These are phyloP conservation scores for Pseudocercospora eumusae DNA, from an alignment of 2,329 filamentous ascomycete species.

Conservation along the genomic window DNA sequence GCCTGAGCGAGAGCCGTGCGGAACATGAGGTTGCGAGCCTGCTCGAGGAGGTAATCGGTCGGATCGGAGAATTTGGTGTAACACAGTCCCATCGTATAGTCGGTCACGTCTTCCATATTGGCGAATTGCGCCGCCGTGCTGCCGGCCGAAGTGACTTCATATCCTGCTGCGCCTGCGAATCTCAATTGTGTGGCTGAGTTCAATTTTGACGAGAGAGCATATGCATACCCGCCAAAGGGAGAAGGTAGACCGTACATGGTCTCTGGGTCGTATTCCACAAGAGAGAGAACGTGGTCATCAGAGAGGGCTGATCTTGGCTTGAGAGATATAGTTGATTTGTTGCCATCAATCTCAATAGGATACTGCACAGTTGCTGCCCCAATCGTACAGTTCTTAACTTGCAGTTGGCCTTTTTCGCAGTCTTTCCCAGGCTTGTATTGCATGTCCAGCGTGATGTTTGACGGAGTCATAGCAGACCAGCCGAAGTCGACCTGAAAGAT, in stretches of 20 bases:
- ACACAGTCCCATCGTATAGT: slow-evolving; percentile 17
- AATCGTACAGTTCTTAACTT: slow-evolving; percentile 24
- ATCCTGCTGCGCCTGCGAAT: slow-evolving; percentile 23
- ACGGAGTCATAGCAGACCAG: slow-evolving; percentile 17
- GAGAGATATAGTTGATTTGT: slow-evolving; percentile 23
- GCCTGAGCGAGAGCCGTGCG: slow-evolving; percentile 23
- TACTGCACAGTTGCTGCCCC: slow-evolving; percentile 22
- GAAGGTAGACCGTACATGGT: slow-evolving; percentile 20
- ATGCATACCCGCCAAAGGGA: slow-evolving; percentile 20
- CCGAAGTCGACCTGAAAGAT: slow-evolving; percentile 16
- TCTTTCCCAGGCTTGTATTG: slow-evolving; percentile 23
- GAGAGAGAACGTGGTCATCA: slow-evolving; percentile 12
- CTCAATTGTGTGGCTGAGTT: slow-evolving; percentile 17
- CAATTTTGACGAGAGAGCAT: slow-evolving; percentile 22
- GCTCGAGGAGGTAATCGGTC: slow-evolving; percentile 16
- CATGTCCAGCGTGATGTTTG: slow-evolving; percentile 20
- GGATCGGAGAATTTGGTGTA: slow-evolving; percentile 23
- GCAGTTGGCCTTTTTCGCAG: slow-evolving; percentile 13
- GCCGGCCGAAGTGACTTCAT: slow-evolving; percentile 16
- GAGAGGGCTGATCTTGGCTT: not conserved
- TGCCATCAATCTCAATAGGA: slow-evolving; percentile 21
- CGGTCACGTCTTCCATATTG: slow-evolving; percentile 13
- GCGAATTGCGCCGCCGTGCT: slow-evolving; percentile 21
- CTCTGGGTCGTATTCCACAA: slow-evolving; percentile 15
- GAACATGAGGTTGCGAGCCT: slow-evolving; percentile 27